Conservation (phyloP, 2,329 filamentous ascomycete genomes). For the Diplodia sapinea region DNA sequence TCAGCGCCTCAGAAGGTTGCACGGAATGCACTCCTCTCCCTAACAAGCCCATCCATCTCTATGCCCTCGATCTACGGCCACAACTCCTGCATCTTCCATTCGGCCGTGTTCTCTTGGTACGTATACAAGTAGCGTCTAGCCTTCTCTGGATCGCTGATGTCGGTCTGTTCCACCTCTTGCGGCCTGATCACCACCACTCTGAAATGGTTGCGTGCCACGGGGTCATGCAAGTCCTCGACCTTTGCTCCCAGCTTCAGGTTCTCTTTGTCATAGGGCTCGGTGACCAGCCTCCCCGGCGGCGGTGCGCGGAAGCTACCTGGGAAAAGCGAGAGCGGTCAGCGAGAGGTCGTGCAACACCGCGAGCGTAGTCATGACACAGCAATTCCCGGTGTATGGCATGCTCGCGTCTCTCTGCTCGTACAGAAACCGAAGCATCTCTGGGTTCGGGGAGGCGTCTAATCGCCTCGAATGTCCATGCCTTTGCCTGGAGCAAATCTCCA, state of each 20-base stretch:
- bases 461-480: constrained; percentile 22
- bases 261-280: constrained; percentile 52
- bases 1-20: constrained; percentile 28
- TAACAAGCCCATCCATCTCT: neutral
- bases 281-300: constrained; percentile 56
- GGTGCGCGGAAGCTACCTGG: constrained; percentile 68
- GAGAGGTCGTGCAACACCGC: constrained; percentile 22
- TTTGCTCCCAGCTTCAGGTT: constrained; percentile 62
- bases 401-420: constrained; percentile 10
- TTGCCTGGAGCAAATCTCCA: neutral
- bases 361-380: neutral
- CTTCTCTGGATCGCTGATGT: constrained; percentile 70
- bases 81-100: constrained; percentile 63
- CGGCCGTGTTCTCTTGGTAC: constrained; percentile 56
- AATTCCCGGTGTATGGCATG: constrained; percentile 18
- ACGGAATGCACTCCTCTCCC: constrained; percentile 28
- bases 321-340: constrained; percentile 54
- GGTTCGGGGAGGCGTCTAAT: neutral
- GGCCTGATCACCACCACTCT: constrained; percentile 86
- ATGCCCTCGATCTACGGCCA: constrained; percentile 42
- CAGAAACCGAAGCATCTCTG: constrained; percentile 2
- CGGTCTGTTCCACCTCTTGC: constrained; percentile 75
- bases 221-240: constrained; percentile 73
- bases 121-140: constrained; percentile 71
- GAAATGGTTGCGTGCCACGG: constrained; percentile 75